These are phyloP conservation scores for Monosporascus sp. DNA, from an alignment of 2,329 filamentous ascomycete genomes.

Conservation along the genomic window DNA sequence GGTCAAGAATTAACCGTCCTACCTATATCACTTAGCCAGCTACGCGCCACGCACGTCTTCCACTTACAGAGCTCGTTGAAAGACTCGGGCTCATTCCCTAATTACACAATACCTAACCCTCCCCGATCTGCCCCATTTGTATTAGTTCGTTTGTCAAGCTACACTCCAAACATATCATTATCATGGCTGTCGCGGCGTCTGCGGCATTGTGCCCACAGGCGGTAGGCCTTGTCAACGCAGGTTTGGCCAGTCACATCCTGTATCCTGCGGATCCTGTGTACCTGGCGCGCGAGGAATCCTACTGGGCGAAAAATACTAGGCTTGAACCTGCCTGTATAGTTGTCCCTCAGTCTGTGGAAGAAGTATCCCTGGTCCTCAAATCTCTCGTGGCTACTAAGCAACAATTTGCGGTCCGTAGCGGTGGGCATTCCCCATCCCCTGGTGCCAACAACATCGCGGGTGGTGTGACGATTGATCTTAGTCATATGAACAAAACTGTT, in stretches of 20 bases:
- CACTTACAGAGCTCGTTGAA: no score
- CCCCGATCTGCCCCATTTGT: no score
- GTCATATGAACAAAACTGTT: slow-evolving; percentile 12
- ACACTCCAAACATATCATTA: no score
- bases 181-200: no score
- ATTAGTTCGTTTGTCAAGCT: no score
- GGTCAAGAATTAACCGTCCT: no score
- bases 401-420: slow-evolving; percentile 36
- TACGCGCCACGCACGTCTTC: no score
- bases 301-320: background rate
- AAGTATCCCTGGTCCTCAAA: background rate
- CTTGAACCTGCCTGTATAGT: background rate
- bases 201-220: no score
- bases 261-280: background rate
- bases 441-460: slow-evolving; percentile 34
- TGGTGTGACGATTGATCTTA: slow-evolving; percentile 38
- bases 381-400: background rate
- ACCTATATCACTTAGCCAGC: no score
- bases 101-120: no score
- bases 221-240: no score
- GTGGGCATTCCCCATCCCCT: slow-evolving; percentile 35
- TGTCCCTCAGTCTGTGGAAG: background rate
- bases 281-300: background rate
- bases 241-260: background rate
- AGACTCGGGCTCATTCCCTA: no score